phyloP scores from a whole-genome alignment of 345 rosid species.

The Nasturtium officinale region DNA sequence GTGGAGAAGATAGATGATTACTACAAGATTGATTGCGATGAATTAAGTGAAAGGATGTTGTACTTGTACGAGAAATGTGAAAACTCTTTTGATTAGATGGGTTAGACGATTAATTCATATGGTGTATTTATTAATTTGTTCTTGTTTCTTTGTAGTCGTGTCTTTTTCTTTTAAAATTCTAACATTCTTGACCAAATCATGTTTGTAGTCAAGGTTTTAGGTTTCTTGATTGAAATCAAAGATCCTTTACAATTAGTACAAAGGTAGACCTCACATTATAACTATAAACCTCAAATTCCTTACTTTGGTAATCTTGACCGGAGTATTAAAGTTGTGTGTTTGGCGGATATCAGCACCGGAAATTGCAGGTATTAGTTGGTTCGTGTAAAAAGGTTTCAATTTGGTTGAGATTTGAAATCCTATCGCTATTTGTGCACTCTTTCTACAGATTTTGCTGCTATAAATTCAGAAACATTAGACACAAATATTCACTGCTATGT shows the following conservation, averaged over 20 bases:
- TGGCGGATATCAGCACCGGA: not conserved
- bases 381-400: not conserved
- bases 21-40: conserved; percentile 32
- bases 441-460: not conserved
- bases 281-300: too few species aligned
- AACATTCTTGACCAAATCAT: conserved; percentile 23
- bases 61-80: conserved; percentile 41
- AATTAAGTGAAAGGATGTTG: conserved; percentile 45
- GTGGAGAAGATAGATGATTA: conserved; percentile 41
- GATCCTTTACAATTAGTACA: too few species aligned
- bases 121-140: conserved; percentile 3
- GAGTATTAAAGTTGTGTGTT: not conserved
- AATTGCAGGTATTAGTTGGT: not conserved
- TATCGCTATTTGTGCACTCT: not conserved
- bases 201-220: not conserved
- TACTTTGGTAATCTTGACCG: too few species aligned
- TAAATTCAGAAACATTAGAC: not conserved
- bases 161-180: not conserved
- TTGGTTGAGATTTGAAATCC: not conserved
- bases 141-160: conserved; percentile 7
- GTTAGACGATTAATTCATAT: not conserved
- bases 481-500: conserved; percentile 26
- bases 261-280: too few species aligned
- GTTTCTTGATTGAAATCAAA: conserved; percentile 9
- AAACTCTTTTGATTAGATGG: conserved; percentile 9